A percentile compares a stretch with the other conserved stretches of the same genome.
phyloP scores from a whole-genome alignment of 78 protist genomes.

The Dictyostelium capitatum region DNA sequence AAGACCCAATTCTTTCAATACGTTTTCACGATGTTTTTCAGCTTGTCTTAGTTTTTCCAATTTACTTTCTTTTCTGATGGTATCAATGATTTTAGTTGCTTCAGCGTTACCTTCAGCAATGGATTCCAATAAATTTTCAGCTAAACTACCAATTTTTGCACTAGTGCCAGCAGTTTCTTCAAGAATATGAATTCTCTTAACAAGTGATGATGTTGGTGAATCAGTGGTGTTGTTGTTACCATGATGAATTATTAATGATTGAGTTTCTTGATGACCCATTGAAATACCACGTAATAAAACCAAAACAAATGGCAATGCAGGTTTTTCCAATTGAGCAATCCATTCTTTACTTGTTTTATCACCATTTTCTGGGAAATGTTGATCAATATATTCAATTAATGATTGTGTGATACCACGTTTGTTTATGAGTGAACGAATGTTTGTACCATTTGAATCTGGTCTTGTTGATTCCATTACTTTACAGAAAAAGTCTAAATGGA shows the following conservation, averaged over 20 bases:
- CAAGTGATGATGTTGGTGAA: background rate
- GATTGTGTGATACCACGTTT: conserved; percentile 51
- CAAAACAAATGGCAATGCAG: conserved; percentile 86
- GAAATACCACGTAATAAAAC: conserved; percentile 77
- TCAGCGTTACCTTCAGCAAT: conserved; percentile 35
- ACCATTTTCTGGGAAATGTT: conserved; percentile 20
- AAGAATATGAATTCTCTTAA: conserved; percentile 72
- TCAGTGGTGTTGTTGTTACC: background rate
- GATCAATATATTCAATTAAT: background rate
- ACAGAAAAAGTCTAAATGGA: conserved; percentile 32
- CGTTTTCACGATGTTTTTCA: conserved; percentile 69
- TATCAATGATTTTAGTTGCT: conserved; percentile 16
- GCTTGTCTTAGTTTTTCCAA: conserved; percentile 81
- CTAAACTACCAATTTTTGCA: conserved; percentile 72
- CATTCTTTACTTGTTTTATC: conserved; percentile 47
- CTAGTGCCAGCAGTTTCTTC: conserved; percentile 71
- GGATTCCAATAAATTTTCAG: conserved; percentile 83
- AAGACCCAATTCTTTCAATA: conserved; percentile 71
- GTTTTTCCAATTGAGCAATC: conserved; percentile 68
- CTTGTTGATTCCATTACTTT: conserved; percentile 35
- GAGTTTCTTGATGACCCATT: conserved; percentile 73
- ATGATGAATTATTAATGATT: background rate
- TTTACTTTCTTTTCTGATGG: conserved; percentile 54
- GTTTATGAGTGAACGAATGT: background rate
- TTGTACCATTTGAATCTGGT: conserved; percentile 45